A percentile compares a stretch with the other conserved stretches of the same genome.
phyloP scores from a whole-genome alignment of 768 basidiomycete species.

The Serendipita indica region DNA sequence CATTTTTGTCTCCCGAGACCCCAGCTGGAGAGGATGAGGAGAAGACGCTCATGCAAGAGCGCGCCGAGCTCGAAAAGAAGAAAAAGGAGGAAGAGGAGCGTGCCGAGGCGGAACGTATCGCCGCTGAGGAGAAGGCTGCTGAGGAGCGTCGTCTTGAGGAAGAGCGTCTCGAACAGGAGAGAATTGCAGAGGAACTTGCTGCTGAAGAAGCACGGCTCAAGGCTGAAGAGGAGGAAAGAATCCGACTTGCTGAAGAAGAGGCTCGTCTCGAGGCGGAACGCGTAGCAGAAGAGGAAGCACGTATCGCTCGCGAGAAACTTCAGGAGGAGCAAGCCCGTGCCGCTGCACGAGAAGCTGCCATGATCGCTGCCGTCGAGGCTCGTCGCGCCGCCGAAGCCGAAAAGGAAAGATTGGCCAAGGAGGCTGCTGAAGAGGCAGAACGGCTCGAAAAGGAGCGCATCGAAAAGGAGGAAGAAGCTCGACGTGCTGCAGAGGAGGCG shows the following conservation, averaged over 20 bases:
- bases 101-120: background rate
- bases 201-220: background rate
- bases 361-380: conserved; percentile 4
- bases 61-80: background rate
- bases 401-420: background rate
- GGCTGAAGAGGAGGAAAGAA: background rate
- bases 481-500: background rate
- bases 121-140: background rate
- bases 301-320: background rate
- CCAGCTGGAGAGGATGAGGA: background rate
- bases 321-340: background rate
- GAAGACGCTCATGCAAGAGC: background rate
- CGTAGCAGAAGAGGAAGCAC: background rate
- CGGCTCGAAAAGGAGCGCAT: background rate
- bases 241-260: background rate
- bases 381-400: conserved; percentile 5
- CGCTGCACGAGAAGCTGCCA: conserved; percentile 7
- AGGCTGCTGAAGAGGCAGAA: background rate
- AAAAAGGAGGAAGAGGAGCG: background rate
- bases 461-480: background rate
- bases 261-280: background rate
- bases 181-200: background rate
- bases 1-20: background rate
- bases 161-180: background rate
- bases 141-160: background rate